Base-by-base conservation (phyloP, 192 early-diverging fungal species). In the Coemansia brasiliensis region DNA sequence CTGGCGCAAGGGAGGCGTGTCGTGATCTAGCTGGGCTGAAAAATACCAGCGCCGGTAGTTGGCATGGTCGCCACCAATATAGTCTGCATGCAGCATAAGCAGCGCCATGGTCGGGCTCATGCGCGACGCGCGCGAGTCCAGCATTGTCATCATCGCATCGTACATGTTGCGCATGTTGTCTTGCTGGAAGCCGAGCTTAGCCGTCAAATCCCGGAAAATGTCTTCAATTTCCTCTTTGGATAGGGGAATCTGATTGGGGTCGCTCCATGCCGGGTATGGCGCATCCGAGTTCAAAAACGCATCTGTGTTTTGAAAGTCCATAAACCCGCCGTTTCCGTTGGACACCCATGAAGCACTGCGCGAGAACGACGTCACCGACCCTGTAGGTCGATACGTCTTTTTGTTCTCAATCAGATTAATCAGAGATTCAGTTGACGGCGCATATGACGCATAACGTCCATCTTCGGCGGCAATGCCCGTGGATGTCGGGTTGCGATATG, bases 1-100 rank as follows among this genome's bases (percentile, higher is more conserved):
- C 57, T 71, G 68, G 43, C 76, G 77, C 24, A 80, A 46, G 4
- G 81, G 56, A 24, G 81, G 81, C 11, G 76, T 79, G 45, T 84
- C 80, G 52, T 83, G 65, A 55, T 88, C 85, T 20, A 88, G 68
- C 58, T 86, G 84, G 8, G 88, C 82, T 24, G 87, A 87, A 74
- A 92, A 90, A 72, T 86, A 92, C 90, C 90, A 92, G 52, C 85
- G 87, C 18, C 88, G 82, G 66, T 90, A 92, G 78, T 92, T 92
- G 54, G 88, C 85, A 50, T 88, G 74, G 60, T 87, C 87, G 38
- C 90, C 90, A 50, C 88, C 90, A 61, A 92, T 84, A 55, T 87
- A 89, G 60, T 92, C 90, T 11, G 87, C 86, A 61, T 92, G 88
- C 12, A 92, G 61, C 39, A 86, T 87, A 22, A 86, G 69, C 39